A percentile compares a stretch with the other conserved stretches of the same genome.
phyloP scores from a whole-genome alignment of 1,284 basidiomycete species.

The Hypsizygus ulmarius region DNA sequence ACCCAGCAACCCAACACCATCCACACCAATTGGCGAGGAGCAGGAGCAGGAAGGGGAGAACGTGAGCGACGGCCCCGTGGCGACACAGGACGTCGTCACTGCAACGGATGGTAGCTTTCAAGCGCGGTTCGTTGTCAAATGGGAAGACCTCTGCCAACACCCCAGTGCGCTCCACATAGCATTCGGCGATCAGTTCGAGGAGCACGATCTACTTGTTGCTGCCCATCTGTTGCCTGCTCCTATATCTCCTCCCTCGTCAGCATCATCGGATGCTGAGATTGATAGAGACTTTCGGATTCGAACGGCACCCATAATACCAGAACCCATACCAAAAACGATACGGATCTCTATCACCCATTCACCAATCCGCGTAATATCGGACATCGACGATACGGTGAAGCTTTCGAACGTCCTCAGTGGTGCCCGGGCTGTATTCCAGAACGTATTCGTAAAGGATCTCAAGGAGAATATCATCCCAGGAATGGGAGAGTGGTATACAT shows the following conservation, averaged over 20 bases:
- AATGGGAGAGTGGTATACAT: conserved; percentile 81
- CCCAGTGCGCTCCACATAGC: conserved; percentile 55
- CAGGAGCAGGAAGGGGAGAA: conserved; percentile 22
- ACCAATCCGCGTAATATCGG: conserved; percentile 78
- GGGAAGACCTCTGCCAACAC: conserved; percentile 67
- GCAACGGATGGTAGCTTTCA: conserved; percentile 71
- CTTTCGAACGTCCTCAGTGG: conserved; percentile 71
- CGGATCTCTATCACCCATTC: conserved; percentile 53
- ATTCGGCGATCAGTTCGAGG: conserved; percentile 48
- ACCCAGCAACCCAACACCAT: conserved; percentile 22
- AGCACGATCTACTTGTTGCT: conserved; percentile 56
- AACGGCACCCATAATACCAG: conserved; percentile 3
- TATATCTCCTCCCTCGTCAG: conserved; percentile 12
- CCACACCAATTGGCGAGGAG: conserved; percentile 6
- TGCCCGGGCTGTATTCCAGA: conserved; percentile 72
- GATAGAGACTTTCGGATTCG: background rate
- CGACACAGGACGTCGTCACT: conserved; percentile 51
- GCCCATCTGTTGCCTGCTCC: conserved; percentile 50
- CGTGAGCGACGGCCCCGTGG: conserved; percentile 43
- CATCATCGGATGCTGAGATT: conserved; percentile 9
- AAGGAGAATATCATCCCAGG: conserved; percentile 79
- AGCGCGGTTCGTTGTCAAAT: conserved; percentile 56
- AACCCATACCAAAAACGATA: conserved; percentile 32
- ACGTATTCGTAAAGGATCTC: conserved; percentile 76
- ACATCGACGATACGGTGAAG: conserved; percentile 95